Base-by-base conservation (phyloP, 1,284 basidiomycete species). In the Fistulinella cinereoalba region DNA sequence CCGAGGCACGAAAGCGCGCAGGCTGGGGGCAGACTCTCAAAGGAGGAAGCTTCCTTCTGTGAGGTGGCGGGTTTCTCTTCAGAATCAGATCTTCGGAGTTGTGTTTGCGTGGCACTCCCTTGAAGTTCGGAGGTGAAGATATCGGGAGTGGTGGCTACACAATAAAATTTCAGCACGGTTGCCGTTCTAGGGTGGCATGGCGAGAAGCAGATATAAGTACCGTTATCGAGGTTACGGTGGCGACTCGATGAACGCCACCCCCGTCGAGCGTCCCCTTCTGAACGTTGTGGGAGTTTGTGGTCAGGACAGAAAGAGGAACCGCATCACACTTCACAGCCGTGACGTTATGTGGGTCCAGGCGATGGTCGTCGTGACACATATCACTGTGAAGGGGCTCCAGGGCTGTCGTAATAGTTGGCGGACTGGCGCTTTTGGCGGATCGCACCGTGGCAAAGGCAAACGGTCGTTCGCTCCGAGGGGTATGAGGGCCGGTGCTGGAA, bases 141-240 rank as follows among this genome's bases (percentile, higher is more conserved):
- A 43, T 51, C 50, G 50, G 40, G 27, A 40, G 48, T 22, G 57
- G 52, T 46, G 64, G 50, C 61, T 63, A 49, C 45, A 46, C 25
- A 44, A 60, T n/a, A 41, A 18, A 22, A 47, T 37, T 48, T 56
- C 38, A 63, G 64, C 44, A 48, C 32, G 37, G 34, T 43, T 44
- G 36, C 51, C 46, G 44, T 52, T 61, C 44, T 34, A 34, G 43
- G 45, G 49, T 29, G 48, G 46, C 34, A 43, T 36, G 29, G 43
- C 19, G 37, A 51, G 47, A 52, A 59, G 49, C 28, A 37, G 49
- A 53, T 49, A 45, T 50, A 64, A 57, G 54, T 65, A 64, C 62
- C 62, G 60, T 64, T 58, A 67, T 67, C 58, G 57, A 55, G 48
- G 58, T 63, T 58, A 60, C 56, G 47, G 55, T 56, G 54, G 53